phyloP scores from a whole-genome alignment of 2,329 filamentous ascomycete species.

The Apiospora malaysiana region DNA sequence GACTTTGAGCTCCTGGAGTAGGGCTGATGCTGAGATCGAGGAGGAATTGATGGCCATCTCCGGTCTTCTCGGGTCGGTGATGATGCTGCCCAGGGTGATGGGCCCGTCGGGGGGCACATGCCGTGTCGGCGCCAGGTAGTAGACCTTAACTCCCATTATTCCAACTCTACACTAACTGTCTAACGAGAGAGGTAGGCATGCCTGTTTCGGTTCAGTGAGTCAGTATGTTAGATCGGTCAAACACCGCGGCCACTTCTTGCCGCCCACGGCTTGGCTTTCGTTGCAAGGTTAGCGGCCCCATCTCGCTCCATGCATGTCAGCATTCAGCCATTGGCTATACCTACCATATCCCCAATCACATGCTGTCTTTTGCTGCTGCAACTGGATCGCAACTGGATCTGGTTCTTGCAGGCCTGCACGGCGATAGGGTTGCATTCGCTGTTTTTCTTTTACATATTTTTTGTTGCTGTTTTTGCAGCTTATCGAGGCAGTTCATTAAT shows the following conservation, averaged over 20 bases:
- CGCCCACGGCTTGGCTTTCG: not conserved
- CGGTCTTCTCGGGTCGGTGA: not conserved
- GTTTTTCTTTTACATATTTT: too few relatives aligned
- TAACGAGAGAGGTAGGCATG: not conserved
- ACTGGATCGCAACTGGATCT: not conserved
- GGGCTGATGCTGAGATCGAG: not conserved
- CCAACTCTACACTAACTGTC: not conserved
- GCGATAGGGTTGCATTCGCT: not conserved
- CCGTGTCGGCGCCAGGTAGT: conserved; percentile 3
- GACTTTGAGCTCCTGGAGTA: not conserved
- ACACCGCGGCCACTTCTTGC: not conserved
- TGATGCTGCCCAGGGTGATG: not conserved
- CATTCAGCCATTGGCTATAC: not conserved
- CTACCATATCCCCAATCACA: not conserved
- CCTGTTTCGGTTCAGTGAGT: not conserved
- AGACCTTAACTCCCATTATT: not conserved
- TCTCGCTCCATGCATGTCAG: not conserved
- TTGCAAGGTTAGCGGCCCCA: not conserved
- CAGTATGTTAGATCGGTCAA: not conserved
- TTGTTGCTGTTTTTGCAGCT: not conserved
- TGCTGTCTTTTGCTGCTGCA: not conserved
- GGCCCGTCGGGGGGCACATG: not conserved
- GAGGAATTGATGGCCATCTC: not conserved
- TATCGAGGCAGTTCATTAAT: not conserved
- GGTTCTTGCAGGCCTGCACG: not conserved